These are phyloP conservation scores for Phytophthora syringae DNA, from an alignment of 352 stramenopile species.

Conservation along the genomic window DNA sequence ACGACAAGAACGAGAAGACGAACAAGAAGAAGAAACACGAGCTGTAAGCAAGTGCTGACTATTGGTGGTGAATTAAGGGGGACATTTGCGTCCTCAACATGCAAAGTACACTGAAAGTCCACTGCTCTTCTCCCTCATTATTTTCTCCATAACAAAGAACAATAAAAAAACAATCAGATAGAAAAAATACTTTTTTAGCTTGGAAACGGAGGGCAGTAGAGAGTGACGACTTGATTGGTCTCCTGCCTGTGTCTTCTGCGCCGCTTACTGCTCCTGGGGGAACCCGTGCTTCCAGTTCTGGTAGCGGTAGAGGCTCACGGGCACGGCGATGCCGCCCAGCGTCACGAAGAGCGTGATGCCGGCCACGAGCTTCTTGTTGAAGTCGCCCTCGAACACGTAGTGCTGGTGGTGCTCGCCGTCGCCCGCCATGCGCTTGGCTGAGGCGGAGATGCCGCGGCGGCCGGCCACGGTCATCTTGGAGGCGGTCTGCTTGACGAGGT, in stretches of 20 bases:
- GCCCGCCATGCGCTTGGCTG: conserved; percentile 73
- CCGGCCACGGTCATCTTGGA: conserved; percentile 64
- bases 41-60: conserved; percentile 29
- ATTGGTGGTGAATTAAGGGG: too few species aligned
- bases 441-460: conserved; percentile 76
- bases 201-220: neutral
- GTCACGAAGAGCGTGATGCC: conserved; percentile 68
- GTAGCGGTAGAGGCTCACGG: conserved; percentile 74
- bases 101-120: too few species aligned
- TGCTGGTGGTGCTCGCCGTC: conserved; percentile 88
- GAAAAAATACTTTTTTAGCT: conserved; percentile 29
- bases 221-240: neutral
- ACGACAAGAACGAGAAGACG: conserved; percentile 41
- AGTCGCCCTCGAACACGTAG: conserved; percentile 84
- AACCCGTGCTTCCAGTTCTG: conserved; percentile 93
- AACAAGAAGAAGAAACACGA: conserved; percentile 62
- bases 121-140: too few species aligned
- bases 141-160: too few species aligned
- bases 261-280: conserved; percentile 74
- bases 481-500: conserved; percentile 74
- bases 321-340: conserved; percentile 66
- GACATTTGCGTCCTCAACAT: too few species aligned
- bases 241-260: neutral
- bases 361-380: conserved; percentile 75
- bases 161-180: conserved; percentile 18